A percentile compares a stretch with the other conserved stretches of the same genome.
Evolutionary conservation across 2,329 filamentous ascomycete species (phyloP).

Genomic region (Sclerotinia borealis): DNA sequence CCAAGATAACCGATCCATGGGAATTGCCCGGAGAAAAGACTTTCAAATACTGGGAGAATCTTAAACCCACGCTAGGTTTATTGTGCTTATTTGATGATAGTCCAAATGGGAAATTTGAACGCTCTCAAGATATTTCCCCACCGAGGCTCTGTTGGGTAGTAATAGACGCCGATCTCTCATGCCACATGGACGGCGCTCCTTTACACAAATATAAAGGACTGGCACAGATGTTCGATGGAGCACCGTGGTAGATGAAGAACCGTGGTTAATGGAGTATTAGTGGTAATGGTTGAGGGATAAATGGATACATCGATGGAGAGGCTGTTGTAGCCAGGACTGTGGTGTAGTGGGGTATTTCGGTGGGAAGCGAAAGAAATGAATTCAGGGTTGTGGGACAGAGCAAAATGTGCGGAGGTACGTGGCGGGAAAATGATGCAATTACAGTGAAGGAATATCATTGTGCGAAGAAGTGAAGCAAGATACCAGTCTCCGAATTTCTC

Average conservation of each 20-base stretch:
- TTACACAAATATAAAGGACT: background rate
- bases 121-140: background rate
- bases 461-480: no score
- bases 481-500: no score
- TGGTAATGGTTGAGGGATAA: background rate
- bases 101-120: background rate
- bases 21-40: background rate
- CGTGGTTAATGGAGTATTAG: no score
- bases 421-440: no score
- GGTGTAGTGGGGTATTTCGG: no score
- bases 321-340: no score
- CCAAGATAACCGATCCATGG: background rate
- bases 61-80: background rate
- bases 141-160: background rate
- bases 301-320: background rate
- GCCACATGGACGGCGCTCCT: background rate
- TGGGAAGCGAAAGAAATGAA: no score
- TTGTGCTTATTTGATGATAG: background rate
- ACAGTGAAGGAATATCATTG: no score
- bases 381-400: no score
- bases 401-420: no score
- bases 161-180: background rate
- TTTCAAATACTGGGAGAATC: background rate
- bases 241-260: background rate
- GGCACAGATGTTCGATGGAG: background rate